Percentiles rank a stretch among this genome's conserved stretches.
phyloP scores from a whole-genome alignment of 2,329 filamentous ascomycete species.

The Rhynchosporium graminicola region DNA sequence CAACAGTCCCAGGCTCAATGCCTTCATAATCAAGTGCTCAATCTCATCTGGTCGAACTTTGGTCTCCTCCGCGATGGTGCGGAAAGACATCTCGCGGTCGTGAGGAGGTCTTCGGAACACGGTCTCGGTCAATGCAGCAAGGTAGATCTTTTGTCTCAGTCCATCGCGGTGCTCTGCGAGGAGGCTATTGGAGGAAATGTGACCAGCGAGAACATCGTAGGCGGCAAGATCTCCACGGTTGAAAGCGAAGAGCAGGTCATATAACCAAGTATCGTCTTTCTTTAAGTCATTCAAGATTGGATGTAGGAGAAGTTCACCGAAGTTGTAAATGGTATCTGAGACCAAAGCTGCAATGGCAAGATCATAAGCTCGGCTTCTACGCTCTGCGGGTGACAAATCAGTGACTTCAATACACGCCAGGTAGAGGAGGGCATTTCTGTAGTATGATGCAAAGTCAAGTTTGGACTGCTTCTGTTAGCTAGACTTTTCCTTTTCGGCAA shows the following conservation, averaged over 20 bases:
- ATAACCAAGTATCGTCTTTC: constrained; percentile 81
- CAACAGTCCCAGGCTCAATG: constrained; percentile 87
- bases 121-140: constrained; percentile 92
- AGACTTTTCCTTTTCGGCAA: background rate
- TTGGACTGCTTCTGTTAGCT: constrained; percentile 56
- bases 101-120: constrained; percentile 96
- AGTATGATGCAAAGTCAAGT: constrained; percentile 93
- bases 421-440: constrained; percentile 96
- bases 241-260: constrained; percentile 95
- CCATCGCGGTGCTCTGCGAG: constrained; percentile 79
- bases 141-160: constrained; percentile 95
- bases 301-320: constrained; percentile 96
- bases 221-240: constrained; percentile 90
- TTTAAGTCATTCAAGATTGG: constrained; percentile 88
- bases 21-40: constrained; percentile 98
- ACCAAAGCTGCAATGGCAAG: constrained; percentile 90
- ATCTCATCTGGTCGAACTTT: constrained; percentile 91
- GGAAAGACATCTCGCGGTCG: constrained; percentile 91
- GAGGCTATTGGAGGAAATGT: constrained; percentile 78
- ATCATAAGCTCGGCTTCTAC: constrained; percentile 83
- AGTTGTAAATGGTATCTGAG: constrained; percentile 97
- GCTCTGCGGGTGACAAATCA: constrained; percentile 72
- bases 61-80: constrained; percentile 85
- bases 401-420: constrained; percentile 90
- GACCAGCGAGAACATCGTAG: constrained; percentile 79